Evolutionary conservation across 352 stramenopile genomes (phyloP), one percentile per base, ranked within the genome.

Genomic region (Pythium rhizo-oryzae): DNA sequence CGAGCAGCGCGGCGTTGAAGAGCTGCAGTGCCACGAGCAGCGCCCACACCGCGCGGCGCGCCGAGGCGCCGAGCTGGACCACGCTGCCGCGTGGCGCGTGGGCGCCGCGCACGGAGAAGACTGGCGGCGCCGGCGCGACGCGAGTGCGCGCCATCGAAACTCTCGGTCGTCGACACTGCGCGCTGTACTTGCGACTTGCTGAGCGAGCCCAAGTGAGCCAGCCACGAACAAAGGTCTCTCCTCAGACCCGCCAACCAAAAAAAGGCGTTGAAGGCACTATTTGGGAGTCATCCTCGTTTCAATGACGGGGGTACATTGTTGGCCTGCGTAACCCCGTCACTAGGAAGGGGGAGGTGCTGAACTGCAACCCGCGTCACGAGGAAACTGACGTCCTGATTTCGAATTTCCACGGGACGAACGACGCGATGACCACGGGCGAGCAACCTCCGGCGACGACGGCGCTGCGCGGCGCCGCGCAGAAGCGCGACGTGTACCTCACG

Each of bases 401-500:
- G 18, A 11, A 28, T 12, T 12, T 23, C 8, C 5, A 23, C 43
- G 35, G n/a, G 15, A n/a, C 18, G 15, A 2, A 47, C 44, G 4
- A 15, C n/a, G 19, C n/a, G 21, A 16, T 8, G 21, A 28, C 19
- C 4, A 69, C 65, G 64, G 65, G 57, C 52, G 57, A 71, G 33
- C 59, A 72, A 23, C n/a, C 23, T 12, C 18, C 18, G 13, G 50
- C 16, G 44, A 28, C 21, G 35, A 58, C 50, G n/a, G 53, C 51
- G 30, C 24, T 67, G 67, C 67, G 67, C 30, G 67, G 67, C 60
- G 47, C 41, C 7, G 41, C 37, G 19, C 67, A 69, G 61, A 59
- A 59, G 44, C 81, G 84, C 50, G 80, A 85, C 54, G 85, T 93
- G 70, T 91, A 89, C 71, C 70, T 94, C 46, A 96, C 88, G 43